Evolutionary conservation across 305 asterid species (phyloP).

Genomic region (Vinca major): DNA sequence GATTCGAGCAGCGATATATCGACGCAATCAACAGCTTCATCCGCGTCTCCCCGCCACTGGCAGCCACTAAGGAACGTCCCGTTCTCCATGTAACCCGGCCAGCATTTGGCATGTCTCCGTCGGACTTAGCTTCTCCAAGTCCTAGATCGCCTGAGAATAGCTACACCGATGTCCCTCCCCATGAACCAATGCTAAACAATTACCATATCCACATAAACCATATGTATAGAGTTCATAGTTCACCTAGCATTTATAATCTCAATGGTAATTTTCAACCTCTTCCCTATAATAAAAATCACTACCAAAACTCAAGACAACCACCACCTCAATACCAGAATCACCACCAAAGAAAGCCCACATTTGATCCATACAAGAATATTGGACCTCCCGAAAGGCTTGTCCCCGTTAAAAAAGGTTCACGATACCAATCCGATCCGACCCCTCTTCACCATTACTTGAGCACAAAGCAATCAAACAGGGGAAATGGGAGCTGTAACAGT

Average conservation of each 20-base stretch:
- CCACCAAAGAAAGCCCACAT: slow-evolving; percentile 29
- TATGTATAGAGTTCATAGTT: slow-evolving; percentile 59
- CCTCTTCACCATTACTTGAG: slow-evolving; percentile 20
- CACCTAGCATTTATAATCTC: slow-evolving; percentile 49
- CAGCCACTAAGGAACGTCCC: slow-evolving; percentile 10
- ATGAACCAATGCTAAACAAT: slow-evolving; percentile 17
- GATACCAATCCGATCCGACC: slow-evolving; percentile 38
- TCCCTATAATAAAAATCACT: slow-evolving; percentile 15
- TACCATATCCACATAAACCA: slow-evolving; percentile 15
- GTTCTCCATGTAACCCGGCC: slow-evolving; percentile 2
- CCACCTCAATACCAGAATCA: slow-evolving; percentile 20
- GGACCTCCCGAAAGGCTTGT: slow-evolving; percentile 42
- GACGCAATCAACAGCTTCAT: slow-evolving; percentile 39
- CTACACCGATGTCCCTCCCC: slow-evolving; percentile 32
- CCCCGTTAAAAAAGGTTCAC: slow-evolving; percentile 42
- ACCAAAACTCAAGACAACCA: slow-evolving; percentile 9
- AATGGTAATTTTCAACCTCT: slow-evolving; percentile 16
- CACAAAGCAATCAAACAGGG: slow-evolving; percentile 30
- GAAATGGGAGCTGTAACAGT: slow-evolving; percentile 25
- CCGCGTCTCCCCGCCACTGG: slow-evolving; percentile 17
- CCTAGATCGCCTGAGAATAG: slow-evolving; percentile 52
- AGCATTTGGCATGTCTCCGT: slow-evolving; percentile 8
- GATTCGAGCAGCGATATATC: slow-evolving; percentile 22
- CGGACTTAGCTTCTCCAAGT: slow-evolving; percentile 29
- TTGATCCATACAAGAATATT: slow-evolving; percentile 24